phyloP scores from a whole-genome alignment of 2,329 filamentous ascomycete genomes.

The Colletotrichum higginsianum region DNA sequence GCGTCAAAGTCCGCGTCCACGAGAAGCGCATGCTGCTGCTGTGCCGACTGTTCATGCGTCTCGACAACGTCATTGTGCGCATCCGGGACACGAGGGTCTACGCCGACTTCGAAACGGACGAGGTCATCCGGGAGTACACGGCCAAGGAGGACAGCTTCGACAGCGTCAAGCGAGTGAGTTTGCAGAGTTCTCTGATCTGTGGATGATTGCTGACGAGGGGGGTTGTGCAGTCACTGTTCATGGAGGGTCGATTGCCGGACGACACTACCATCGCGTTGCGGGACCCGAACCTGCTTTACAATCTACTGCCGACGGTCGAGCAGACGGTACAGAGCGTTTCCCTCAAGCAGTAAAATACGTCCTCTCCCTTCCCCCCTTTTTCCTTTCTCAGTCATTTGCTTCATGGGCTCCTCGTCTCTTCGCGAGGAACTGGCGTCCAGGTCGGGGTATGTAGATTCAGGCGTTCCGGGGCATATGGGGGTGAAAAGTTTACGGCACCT shows the following conservation, averaged over 20 bases:
- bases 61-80: constrained; percentile 90
- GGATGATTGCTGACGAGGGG: constrained; percentile 43
- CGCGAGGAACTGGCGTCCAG: constrained; percentile 18
- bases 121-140: constrained; percentile 91
- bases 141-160: constrained; percentile 88
- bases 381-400: neutral
- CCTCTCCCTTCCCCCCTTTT: too few relatives aligned
- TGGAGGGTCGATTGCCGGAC: constrained; percentile 71
- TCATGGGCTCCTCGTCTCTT: neutral
- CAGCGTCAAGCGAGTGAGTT: constrained; percentile 77
- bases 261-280: constrained; percentile 83
- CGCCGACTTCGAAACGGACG: constrained; percentile 85
- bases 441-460: neutral
- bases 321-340: constrained; percentile 69
- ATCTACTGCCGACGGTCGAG: constrained; percentile 79
- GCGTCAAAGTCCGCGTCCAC: constrained; percentile 94
- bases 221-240: constrained; percentile 61
- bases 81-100: constrained; percentile 93
- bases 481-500: constrained; percentile 21
- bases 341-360: constrained; percentile 22
- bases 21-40: constrained; percentile 88
- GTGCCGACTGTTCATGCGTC: constrained; percentile 89
- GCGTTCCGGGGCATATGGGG: constrained; percentile 26
- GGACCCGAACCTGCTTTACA: constrained; percentile 83
- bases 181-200: neutral